phyloP scores from a whole-genome alignment of 768 basidiomycete genomes.

The Podaxis carcinomalis region DNA sequence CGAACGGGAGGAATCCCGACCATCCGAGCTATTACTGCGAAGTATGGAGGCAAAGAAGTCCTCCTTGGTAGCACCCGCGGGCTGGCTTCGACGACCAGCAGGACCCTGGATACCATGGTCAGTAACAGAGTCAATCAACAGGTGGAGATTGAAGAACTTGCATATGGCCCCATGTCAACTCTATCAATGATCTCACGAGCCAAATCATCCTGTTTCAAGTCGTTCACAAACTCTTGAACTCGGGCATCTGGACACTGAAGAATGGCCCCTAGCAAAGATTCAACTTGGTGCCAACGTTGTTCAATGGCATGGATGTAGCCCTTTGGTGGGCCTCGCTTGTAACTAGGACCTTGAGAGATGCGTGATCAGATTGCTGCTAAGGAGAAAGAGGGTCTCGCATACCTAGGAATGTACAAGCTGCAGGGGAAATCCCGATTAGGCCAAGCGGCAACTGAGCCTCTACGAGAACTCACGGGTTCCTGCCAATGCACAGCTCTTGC shows the following conservation, averaged over 20 bases:
- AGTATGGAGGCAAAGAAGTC: slow-evolving; percentile 76
- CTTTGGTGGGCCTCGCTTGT: slow-evolving; percentile 82
- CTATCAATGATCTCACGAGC: slow-evolving; percentile 73
- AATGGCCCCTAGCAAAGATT: slow-evolving; percentile 81
- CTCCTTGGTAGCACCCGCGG: slow-evolving; percentile 64
- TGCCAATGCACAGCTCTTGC: slow-evolving; percentile 59
- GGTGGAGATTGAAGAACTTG: slow-evolving; percentile 26
- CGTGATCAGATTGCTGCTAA: background rate
- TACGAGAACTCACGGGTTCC: slow-evolving; percentile 41
- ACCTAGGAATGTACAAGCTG: slow-evolving; percentile 70
- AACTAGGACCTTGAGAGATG: slow-evolving; percentile 55
- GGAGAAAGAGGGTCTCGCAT: slow-evolving; percentile 7
- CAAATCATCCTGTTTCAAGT: slow-evolving; percentile 67
- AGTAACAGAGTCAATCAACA: slow-evolving; percentile 8
- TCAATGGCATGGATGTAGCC: slow-evolving; percentile 94
- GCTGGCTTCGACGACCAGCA: slow-evolving; percentile 58
- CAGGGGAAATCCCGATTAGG: slow-evolving; percentile 14
- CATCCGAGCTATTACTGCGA: slow-evolving; percentile 46
- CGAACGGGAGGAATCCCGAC: slow-evolving; percentile 54
- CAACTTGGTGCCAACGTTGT: slow-evolving; percentile 88
- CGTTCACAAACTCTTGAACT: slow-evolving; percentile 57
- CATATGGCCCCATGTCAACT: slow-evolving; percentile 80
- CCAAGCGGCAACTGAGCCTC: slow-evolving; percentile 12
- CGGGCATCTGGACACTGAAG: slow-evolving; percentile 66
- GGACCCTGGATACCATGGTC: slow-evolving; percentile 46